A percentile compares a stretch with the other conserved stretches of the same genome.
These are phyloP conservation scores for Quercus suber DNA, from an alignment of 306 rosid genomes.

Conservation along the genomic window DNA sequence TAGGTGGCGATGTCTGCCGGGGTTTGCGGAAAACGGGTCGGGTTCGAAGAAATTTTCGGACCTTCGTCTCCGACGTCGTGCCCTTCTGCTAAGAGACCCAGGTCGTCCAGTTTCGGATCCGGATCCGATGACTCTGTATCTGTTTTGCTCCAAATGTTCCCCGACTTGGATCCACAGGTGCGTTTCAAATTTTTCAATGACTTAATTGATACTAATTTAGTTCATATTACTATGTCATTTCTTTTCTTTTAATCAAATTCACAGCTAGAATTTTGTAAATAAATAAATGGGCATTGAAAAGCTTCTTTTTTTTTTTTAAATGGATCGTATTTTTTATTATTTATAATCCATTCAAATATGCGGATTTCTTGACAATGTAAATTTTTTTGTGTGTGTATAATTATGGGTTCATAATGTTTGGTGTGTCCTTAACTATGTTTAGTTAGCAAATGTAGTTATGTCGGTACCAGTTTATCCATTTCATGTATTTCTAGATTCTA, in stretches of 20 bases:
- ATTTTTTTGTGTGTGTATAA: too few relatives aligned
- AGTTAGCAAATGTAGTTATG: background rate
- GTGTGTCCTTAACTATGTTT: background rate
- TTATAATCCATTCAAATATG: background rate
- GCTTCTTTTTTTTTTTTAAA: background rate
- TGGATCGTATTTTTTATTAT: background rate
- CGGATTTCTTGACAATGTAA: background rate
- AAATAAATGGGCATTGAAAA: background rate
- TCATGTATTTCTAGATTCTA: background rate
- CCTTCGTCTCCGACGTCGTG: conserved; percentile 37
- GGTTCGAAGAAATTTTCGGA: conserved; percentile 41
- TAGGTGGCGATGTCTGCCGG: conserved; percentile 33
- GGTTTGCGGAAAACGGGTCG: conserved; percentile 39
- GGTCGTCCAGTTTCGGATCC: conserved; percentile 26
- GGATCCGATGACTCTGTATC: conserved; percentile 20
- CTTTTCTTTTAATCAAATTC: background rate
- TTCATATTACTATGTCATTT: background rate
- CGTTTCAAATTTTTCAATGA: background rate
- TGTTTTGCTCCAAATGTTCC: conserved; percentile 30
- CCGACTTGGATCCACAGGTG: conserved; percentile 35
- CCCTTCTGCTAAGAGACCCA: conserved; percentile 32
- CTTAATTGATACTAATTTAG: background rate
- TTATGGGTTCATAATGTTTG: background rate
- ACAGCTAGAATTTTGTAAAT: background rate
- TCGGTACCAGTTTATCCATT: background rate